Conservation (phyloP, 768 basidiomycete species). For the Porphyrellus cyaneotinctus region DNA sequence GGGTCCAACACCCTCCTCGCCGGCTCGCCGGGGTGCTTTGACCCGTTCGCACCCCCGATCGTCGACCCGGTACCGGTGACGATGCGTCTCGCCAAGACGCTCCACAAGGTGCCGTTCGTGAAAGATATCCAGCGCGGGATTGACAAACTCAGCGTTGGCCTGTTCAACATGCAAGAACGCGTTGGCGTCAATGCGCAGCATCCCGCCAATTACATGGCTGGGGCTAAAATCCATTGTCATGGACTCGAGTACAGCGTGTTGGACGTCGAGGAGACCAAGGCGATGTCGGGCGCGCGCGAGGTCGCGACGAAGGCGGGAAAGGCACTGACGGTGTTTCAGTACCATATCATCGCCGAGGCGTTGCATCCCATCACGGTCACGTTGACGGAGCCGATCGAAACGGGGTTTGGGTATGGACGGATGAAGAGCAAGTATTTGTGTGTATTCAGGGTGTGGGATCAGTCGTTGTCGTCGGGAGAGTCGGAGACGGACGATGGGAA, state of each 20-base stretch:
- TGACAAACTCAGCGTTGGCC: constrained; percentile 9
- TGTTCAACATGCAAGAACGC: constrained; percentile 21
- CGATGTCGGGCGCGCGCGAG: constrained; percentile 7
- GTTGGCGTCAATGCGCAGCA: constrained; percentile 18
- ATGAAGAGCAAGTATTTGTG: constrained; percentile 13
- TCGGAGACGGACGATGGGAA: constrained; percentile 2
- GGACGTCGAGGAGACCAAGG: constrained; percentile 14
- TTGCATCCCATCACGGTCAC: constrained; percentile 21
- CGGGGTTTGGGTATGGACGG: constrained; percentile 17
- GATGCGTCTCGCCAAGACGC: not conserved
- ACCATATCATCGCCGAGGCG: constrained; percentile 15
- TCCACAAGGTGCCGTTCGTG: constrained; percentile 8
- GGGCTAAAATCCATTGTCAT: constrained; percentile 19
- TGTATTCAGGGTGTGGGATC: constrained; percentile 21
- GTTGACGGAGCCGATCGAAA: constrained; percentile 18
- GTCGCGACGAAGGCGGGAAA: not conserved
- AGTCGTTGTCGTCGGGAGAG: constrained; percentile 11
- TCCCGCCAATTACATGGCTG: constrained; percentile 19
- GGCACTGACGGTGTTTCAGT: constrained; percentile 6
- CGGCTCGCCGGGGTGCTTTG: constrained; percentile 18
- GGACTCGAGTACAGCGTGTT: constrained; percentile 18
- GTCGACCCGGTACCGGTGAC: constrained; percentile 18
- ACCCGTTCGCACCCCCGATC: constrained; percentile 16
- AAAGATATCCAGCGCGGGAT: constrained; percentile 11
- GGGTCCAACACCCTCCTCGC: constrained; percentile 18